Conservation (phyloP, 2,329 filamentous ascomycete species). For the Colletotrichum sp. region DNA sequence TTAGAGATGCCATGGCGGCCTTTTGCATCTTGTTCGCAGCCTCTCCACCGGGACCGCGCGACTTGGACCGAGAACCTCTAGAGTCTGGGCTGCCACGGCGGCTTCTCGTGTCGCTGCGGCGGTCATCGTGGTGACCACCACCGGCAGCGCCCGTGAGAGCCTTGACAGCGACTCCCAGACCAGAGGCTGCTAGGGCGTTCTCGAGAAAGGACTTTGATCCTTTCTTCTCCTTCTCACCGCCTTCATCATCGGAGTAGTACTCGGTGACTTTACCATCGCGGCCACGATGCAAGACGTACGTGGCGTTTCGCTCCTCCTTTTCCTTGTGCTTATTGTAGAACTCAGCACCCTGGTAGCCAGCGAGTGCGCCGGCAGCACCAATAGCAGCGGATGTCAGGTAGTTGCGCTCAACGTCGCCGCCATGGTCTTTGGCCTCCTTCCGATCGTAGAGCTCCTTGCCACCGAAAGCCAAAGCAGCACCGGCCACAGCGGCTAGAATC, state of each 20-base stretch:
- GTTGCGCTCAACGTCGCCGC: slow-evolving; percentile 60
- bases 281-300: slow-evolving; percentile 57
- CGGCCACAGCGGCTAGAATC: slow-evolving; percentile 69
- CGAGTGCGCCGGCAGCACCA: slow-evolving; percentile 68
- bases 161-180: slow-evolving; percentile 66
- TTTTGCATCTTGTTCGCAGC: slow-evolving; percentile 72
- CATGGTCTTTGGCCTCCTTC: slow-evolving; percentile 59
- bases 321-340: slow-evolving; percentile 64
- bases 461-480: slow-evolving; percentile 68
- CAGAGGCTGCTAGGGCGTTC: slow-evolving; percentile 66
- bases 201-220: slow-evolving; percentile 70
- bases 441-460: slow-evolving; percentile 72
- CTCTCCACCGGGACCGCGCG: slow-evolving; percentile 52
- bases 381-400: slow-evolving; percentile 64
- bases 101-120: slow-evolving; percentile 35
- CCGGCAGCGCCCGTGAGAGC: slow-evolving; percentile 57
- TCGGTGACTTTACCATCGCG: slow-evolving; percentile 57
- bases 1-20: slow-evolving; percentile 87
- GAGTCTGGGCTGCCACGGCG: slow-evolving; percentile 41
- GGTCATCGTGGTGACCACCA: slow-evolving; percentile 47
- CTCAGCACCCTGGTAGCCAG: slow-evolving; percentile 68
- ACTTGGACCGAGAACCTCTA: slow-evolving; percentile 57
- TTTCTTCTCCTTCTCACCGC: slow-evolving; percentile 57
- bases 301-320: slow-evolving; percentile 61
- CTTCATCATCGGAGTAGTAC: slow-evolving; percentile 64